A percentile compares a stretch with the other conserved stretches of the same genome.
Evolutionary conservation across 441 rosid species (phyloP).

Genomic region (Erodium chrysanthum): DNA sequence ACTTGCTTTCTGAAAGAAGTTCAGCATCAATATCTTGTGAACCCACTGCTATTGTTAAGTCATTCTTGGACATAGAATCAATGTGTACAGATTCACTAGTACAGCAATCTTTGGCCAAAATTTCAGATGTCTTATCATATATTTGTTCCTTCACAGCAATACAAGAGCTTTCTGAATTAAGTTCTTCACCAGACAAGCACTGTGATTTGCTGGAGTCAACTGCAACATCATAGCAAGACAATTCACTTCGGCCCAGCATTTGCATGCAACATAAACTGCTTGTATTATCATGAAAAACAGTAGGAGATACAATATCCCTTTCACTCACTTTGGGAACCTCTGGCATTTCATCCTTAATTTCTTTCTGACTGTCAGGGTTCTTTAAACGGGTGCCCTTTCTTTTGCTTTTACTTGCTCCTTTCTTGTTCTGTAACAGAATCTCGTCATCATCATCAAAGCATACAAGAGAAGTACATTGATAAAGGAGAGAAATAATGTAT

Average conservation of each 20-base stretch:
- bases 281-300: conserved; percentile 30
- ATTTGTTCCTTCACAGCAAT: conserved; percentile 17
- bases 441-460: conserved; percentile 9
- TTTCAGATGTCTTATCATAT: conserved; percentile 18
- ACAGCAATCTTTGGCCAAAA: conserved; percentile 16
- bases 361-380: conserved; percentile 21
- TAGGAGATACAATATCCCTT: conserved; percentile 37
- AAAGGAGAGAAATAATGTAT: background rate
- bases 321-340: conserved; percentile 33
- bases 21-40: conserved; percentile 24
- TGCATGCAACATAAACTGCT: conserved; percentile 40
- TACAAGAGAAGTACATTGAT: background rate
- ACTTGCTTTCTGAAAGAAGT: conserved; percentile 17
- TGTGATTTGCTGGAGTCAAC: conserved; percentile 26
- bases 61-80: conserved; percentile 21
- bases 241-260: conserved; percentile 39
- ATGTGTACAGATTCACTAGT: conserved; percentile 11
- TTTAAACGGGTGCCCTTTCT: conserved; percentile 26
- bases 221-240: conserved; percentile 42
- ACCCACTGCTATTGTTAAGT: conserved; percentile 14
- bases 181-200: conserved; percentile 18
- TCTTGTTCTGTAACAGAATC: conserved; percentile 33
- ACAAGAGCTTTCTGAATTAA: conserved; percentile 20
- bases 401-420: conserved; percentile 26
- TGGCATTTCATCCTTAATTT: conserved; percentile 21